phyloP scores from a whole-genome alignment of 345 rosid genomes.

The Bruguiera gymnorhiza region DNA sequence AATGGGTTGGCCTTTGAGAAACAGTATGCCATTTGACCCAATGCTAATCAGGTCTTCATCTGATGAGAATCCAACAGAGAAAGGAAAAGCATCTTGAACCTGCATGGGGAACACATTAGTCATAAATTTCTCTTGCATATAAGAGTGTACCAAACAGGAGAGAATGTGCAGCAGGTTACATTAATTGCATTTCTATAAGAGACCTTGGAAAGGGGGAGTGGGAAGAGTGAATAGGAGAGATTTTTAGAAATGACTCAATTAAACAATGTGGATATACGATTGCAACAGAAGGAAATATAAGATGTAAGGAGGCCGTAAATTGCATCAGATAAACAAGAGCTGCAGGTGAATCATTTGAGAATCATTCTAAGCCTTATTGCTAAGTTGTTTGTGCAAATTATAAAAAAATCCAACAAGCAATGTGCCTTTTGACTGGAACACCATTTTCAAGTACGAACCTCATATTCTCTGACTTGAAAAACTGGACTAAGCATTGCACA shows the following conservation, averaged over 20 bases:
- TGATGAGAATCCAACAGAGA: conserved; percentile 61
- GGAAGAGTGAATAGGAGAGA: background rate
- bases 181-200: background rate
- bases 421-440: background rate
- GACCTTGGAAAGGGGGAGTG: background rate
- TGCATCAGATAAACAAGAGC: background rate
- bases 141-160: background rate
- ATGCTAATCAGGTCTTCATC: conserved; percentile 52
- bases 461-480: conserved; percentile 57
- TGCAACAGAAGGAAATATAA: background rate
- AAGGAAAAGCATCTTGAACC: conserved; percentile 84
- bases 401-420: background rate
- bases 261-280: background rate
- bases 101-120: conserved; percentile 22
- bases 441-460: conserved; percentile 34
- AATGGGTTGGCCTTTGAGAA: conserved; percentile 62
- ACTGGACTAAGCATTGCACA: conserved; percentile 64
- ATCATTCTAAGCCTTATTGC: background rate
- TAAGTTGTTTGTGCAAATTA: background rate
- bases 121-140: conserved; percentile 1
- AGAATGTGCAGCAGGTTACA: background rate
- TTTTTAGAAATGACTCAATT: background rate
- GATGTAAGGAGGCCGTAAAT: too few relatives aligned
- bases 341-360: too few relatives aligned
- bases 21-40: conserved; percentile 48